Evolutionary conservation across 2,329 filamentous ascomycete genomes (phyloP), one percentile per base, ranked within the genome.

Genomic region (Pseudonectria buxi): DNA sequence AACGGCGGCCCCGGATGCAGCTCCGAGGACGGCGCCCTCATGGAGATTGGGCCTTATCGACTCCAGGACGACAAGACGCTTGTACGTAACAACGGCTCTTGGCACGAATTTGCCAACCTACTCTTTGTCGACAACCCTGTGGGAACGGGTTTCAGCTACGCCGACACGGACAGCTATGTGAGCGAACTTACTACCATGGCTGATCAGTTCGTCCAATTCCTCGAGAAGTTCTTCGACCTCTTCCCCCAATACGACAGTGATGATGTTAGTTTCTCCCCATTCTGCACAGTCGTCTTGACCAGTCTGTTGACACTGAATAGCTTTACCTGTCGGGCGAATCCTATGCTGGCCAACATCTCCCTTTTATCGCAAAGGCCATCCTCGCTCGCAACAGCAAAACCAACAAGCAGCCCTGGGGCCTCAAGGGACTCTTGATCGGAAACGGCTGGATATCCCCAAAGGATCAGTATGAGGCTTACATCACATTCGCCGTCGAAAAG

Each of bases 81-180:
- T 38, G 70, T 69, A 39, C 80, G 86, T 58, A 95, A 95, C 59
- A 83, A 94, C 36, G 92, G 92, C n/a, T 89, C 88, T 1, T 98
- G 94, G 94, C 84, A 95, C 61, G 90, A 98, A 66, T 98, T 96
- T 55, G 87, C 92, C 46, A 98, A 98, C 54, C 63, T 98, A 33
- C 76, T 98, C 40, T 98, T 98, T 56, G 86, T 98, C 41, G 92
- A 98, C 57, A 94, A 96, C 57, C 92, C 92, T 0, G 89, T 96
- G 25, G 94, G 92, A 10, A 95, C 90, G 2, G 92, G 92, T 3
- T 98, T 85, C 67, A 98, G 92, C 64, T 96, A 92, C 56, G 89
- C 89, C 55, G 83, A 95, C 55, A 92, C 86, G 11, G 76, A 98
- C 60, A 85, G 79, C 53, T 96, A 86, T 55, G 60, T 95, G 13